Evolutionary conservation across 2,329 filamentous ascomycete genomes (phyloP), one percentile per base, ranked within the genome.

Genomic region (Chaetomium globosum): DNA sequence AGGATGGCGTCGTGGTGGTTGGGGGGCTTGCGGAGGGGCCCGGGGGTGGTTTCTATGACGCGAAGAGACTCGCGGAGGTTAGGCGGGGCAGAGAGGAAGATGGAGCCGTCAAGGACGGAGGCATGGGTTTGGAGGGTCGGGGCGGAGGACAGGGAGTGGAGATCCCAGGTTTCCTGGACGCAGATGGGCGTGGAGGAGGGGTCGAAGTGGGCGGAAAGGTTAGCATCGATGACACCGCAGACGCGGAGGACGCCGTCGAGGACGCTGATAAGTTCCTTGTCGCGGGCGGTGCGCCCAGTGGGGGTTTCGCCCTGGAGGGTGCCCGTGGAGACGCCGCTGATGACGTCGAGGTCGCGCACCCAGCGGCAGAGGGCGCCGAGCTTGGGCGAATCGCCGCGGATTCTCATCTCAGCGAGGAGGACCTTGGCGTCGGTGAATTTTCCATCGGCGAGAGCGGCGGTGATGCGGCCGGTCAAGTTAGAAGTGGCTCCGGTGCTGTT

Each of bases 381-480:
- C 49, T 52, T 52, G 23, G 49, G 49, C 23, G 49, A 52, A 28
- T 52, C 49, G 49, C 49, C 49, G 21, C 49, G 49, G 49, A 52
- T 52, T 52, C 49, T 52, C 49, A 52, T 52, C 49, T 52, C 49
- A 21, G 49, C 49, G 49, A 52, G 49, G 49, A 52, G 49, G 49
- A 52, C 49, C 49, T 52, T 52, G 23, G 49, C 49, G 49, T 52
- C 49, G 49, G 49, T 52, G 49, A 52, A 52, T 52, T 52, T 52
- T 52, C 49, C 49, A 52, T 52, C 49, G 49, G 49, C 49, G 49
- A 52, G 49, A 52, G 49, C 49, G 49, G 21, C 49, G 49, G 49
- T 52, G 49, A 52, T 52, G 49, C 49, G 49, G 49, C 49, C 49
- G 49, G 49, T 52, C 49, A 52, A 52, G 49, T 52, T 52, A 52